phyloP scores from a whole-genome alignment of 805 yeast genomes.

The Candida sakaeoensis region DNA sequence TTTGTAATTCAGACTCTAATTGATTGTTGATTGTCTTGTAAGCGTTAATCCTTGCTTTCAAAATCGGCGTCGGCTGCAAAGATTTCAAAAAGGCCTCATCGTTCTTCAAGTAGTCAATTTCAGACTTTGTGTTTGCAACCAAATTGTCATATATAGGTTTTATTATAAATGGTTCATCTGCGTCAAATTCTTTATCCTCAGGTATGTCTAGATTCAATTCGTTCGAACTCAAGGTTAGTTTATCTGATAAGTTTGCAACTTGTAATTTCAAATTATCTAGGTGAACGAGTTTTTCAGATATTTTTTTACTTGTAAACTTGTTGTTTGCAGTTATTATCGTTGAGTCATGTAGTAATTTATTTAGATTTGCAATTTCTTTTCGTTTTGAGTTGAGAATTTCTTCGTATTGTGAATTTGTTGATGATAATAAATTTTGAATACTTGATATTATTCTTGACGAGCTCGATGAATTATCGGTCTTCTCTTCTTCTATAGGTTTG shows the following conservation, averaged over 20 bases:
- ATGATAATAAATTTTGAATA: conserved; percentile 34
- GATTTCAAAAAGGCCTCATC: conserved; percentile 23
- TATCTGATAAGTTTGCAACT: conserved; percentile 38
- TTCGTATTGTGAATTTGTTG: conserved; percentile 39
- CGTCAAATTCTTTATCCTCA: conserved; percentile 67
- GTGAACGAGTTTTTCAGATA: conserved; percentile 31
- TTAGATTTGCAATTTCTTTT: conserved; percentile 31
- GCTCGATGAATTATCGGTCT: conserved; percentile 12
- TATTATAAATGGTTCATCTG: conserved; percentile 88
- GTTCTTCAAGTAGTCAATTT: conserved; percentile 19
- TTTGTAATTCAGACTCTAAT: conserved; percentile 49
- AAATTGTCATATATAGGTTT: conserved; percentile 55
- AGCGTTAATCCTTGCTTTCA: conserved; percentile 78
- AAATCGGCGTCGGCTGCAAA: conserved; percentile 46
- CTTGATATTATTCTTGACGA: conserved; percentile 35
- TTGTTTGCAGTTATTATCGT: conserved; percentile 42
- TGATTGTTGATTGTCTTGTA: conserved; percentile 66
- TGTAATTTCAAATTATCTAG: conserved; percentile 52
- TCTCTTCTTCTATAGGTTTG: conserved; percentile 3
- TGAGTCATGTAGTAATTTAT: conserved; percentile 35
- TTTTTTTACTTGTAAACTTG: conserved; percentile 32
- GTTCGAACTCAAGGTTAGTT: conserved; percentile 24
- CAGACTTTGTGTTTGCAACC: conserved; percentile 19
- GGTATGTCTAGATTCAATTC: conserved; percentile 48
- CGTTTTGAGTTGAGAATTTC: conserved; percentile 31